Conservation (phyloP, 2,329 filamentous ascomycete genomes). For the Fusarium redolens region DNA sequence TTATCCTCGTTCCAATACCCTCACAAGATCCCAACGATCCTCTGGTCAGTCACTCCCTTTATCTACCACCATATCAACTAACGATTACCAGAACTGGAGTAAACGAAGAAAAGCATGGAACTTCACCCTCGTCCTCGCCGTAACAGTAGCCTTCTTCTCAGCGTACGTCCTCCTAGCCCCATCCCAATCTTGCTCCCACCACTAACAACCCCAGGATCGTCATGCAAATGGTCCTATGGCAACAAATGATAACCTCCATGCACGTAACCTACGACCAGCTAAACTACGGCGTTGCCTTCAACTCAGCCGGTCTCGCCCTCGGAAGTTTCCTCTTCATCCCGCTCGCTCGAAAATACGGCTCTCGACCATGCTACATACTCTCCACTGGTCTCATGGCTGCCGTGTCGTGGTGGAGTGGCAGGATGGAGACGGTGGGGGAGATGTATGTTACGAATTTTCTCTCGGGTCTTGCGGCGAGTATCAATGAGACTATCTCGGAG, state of each 20-base stretch:
- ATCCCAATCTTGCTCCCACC: rapidly evolving
- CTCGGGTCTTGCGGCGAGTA: constrained; percentile 50
- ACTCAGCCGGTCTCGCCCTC: constrained; percentile 45
- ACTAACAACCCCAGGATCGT: not conserved
- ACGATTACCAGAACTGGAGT: constrained; percentile 41
- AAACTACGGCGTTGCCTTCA: constrained; percentile 41
- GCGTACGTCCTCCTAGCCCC: not conserved
- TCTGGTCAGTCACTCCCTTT: constrained; percentile 14
- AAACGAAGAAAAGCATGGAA: constrained; percentile 42
- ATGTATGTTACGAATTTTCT: constrained; percentile 43
- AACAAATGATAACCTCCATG: constrained; percentile 46
- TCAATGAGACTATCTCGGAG: constrained; percentile 53
- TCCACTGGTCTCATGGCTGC: constrained; percentile 22
- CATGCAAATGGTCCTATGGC: constrained; percentile 43
- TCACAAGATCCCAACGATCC: constrained; percentile 44
- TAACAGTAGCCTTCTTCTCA: constrained; percentile 42
- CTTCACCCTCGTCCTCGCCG: constrained; percentile 34
- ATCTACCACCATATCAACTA: not conserved
- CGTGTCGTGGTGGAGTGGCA: constrained; percentile 14
- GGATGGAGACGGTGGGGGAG: constrained; percentile 24
- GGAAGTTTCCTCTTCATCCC: constrained; percentile 49
- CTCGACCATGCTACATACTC: constrained; percentile 44
- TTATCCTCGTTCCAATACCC: constrained; percentile 12
- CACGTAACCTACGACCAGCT: constrained; percentile 39
- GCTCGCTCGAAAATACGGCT: constrained; percentile 48